Conservation (phyloP, 2,329 filamentous ascomycete genomes). For the Bertia moriformis region DNA sequence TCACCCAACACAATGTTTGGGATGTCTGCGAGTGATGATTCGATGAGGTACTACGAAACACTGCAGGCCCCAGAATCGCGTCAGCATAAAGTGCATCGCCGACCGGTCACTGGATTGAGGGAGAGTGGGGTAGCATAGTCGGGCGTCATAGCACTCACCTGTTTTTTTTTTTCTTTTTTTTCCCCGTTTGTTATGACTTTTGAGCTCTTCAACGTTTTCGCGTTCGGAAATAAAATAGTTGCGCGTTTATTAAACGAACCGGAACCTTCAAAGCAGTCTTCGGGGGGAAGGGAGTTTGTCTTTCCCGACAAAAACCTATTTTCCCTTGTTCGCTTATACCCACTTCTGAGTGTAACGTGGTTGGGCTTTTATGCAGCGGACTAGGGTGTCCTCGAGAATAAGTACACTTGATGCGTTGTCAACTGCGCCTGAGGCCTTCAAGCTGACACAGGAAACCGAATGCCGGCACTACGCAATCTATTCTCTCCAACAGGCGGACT, state of each 20-base stretch:
- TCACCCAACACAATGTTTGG: too few species aligned
- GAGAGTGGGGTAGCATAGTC: background rate
- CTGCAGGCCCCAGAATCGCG: background rate
- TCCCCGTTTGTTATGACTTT: too few species aligned
- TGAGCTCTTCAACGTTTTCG: too few species aligned
- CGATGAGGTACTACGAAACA: background rate
- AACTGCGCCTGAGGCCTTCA: too few species aligned
- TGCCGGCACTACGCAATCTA: background rate
- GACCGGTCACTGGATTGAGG: background rate
- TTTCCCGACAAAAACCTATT: too few species aligned
- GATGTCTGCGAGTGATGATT: background rate
- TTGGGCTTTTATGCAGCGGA: conserved; percentile 1
- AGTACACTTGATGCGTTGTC: conserved; percentile 1
- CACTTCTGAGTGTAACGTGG: background rate
- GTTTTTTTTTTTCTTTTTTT: too few species aligned
- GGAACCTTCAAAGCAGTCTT: background rate
- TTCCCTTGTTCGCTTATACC: background rate
- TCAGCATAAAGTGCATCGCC: background rate
- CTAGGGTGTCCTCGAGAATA: background rate
- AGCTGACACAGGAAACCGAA: too few species aligned
- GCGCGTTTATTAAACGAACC: too few species aligned
- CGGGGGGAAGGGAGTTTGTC: too few species aligned
- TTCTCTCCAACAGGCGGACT: too few species aligned
- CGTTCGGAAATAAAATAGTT: too few species aligned
- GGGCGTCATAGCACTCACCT: too few species aligned